Percentiles rank a stretch among this genome's conserved stretches.
Evolutionary conservation across 2,329 filamentous ascomycete genomes (phyloP).

Genomic region (Sporothrix brunneoviolacea): DNA sequence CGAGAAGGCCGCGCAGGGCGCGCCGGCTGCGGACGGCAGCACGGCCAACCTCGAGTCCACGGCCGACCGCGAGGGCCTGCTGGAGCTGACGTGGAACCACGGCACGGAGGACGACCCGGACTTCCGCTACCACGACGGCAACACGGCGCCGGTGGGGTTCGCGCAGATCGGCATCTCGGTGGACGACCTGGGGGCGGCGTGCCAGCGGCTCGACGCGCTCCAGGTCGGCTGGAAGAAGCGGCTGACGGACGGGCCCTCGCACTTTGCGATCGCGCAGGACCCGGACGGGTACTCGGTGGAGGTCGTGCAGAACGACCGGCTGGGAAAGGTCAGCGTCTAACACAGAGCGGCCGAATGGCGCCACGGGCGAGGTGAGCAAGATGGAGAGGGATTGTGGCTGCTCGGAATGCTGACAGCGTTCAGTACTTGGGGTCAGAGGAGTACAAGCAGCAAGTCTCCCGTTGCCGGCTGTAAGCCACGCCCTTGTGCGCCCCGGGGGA

Average conservation of each 20-base stretch:
- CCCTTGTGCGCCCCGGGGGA: too few species aligned
- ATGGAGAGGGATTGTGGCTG: too few species aligned
- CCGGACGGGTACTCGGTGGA: slow-evolving; percentile 83
- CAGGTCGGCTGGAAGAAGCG: slow-evolving; percentile 91
- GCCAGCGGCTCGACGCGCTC: slow-evolving; percentile 74
- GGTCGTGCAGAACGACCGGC: slow-evolving; percentile 69
- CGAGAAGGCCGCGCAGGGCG: slow-evolving; percentile 45
- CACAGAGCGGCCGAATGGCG: too few species aligned
- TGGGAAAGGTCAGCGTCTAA: slow-evolving; percentile 48
- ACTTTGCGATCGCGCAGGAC: slow-evolving; percentile 85
- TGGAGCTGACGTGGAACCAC: slow-evolving; percentile 84
- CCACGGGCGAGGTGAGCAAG: too few species aligned
- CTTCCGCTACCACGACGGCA: slow-evolving; percentile 89
- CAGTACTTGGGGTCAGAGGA: too few species aligned
- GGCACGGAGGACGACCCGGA: slow-evolving; percentile 76
- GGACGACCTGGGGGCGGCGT: slow-evolving; percentile 83
- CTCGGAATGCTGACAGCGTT: too few species aligned
- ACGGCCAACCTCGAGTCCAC: neutral
- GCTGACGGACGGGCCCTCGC: slow-evolving; percentile 85
- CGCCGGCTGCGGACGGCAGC: slow-evolving; percentile 51
- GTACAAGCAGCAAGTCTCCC: too few species aligned
- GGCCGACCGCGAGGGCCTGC: slow-evolving; percentile 63
- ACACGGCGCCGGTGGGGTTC: slow-evolving; percentile 85
- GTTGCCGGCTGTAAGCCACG: too few species aligned
- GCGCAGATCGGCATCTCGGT: slow-evolving; percentile 86